These are phyloP conservation scores for Macadamia integrifolia DNA, from an alignment of 164 flowering plant species.

Conservation along the genomic window DNA sequence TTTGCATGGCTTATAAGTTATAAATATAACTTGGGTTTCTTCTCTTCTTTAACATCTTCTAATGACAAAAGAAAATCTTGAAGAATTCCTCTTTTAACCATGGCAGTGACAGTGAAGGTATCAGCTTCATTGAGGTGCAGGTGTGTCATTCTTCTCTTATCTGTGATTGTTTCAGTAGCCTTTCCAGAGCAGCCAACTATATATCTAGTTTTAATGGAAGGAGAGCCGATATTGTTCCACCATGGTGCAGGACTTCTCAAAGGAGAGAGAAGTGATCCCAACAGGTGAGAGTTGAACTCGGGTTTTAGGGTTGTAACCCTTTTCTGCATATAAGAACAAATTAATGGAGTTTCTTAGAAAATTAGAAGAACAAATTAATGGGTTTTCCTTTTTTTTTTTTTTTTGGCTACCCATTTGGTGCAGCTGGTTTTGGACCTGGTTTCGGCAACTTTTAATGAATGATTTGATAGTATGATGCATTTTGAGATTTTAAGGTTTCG, in stretches of 20 bases:
- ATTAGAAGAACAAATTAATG: too few species aligned
- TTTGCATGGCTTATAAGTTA: not conserved
- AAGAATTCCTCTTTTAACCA: not conserved
- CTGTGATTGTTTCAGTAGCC: conserved; percentile 5
- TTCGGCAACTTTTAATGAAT: too few species aligned
- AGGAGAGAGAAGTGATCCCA: conserved; percentile 14
- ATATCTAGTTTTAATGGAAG: conserved; percentile 67
- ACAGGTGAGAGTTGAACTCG: conserved; percentile 27
- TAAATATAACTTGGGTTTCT: not conserved
- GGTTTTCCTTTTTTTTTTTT: too few species aligned
- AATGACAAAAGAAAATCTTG: not conserved
- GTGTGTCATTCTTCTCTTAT: not conserved
- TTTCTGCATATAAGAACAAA: too few species aligned
- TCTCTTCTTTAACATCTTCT: not conserved
- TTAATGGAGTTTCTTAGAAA: too few species aligned
- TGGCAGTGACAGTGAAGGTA: conserved; percentile 1
- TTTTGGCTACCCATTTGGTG: too few species aligned
- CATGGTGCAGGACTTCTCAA: conserved; percentile 8
- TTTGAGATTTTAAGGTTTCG: too few species aligned
- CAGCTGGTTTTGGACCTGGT: too few species aligned
- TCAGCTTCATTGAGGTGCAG: not conserved
- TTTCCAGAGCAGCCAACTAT: conserved; percentile 40
- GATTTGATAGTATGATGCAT: too few species aligned
- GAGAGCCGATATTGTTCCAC: conserved; percentile 58
- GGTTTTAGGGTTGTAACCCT: not conserved